Evolutionary conservation across 192 early-diverging fungal genomes (phyloP).

Genomic region (Entomortierella lignicola): DNA sequence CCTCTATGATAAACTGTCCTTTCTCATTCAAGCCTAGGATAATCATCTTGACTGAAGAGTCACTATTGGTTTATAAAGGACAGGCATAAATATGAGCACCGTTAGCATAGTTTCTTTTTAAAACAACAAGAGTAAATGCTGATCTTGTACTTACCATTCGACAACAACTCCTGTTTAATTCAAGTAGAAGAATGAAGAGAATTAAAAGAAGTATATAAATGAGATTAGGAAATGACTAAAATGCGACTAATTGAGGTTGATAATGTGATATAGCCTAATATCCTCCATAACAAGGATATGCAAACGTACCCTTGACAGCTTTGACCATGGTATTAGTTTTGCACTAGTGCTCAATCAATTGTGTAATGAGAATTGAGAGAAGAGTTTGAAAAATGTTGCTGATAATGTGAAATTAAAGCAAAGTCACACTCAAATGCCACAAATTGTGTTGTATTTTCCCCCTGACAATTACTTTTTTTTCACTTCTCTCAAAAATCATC

Average conservation of each 20-base stretch:
- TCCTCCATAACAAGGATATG: neutral
- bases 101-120: no score
- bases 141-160: constrained; percentile 24
- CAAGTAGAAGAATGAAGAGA: no score
- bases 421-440: no score
- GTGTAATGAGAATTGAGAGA: neutral
- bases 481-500: no score
- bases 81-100: constrained; percentile 1
- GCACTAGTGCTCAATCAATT: neutral
- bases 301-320: constrained; percentile 35
- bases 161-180: constrained; percentile 28
- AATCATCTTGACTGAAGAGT: constrained; percentile 81
- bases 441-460: no score
- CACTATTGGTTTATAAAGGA: constrained; percentile 58
- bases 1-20: constrained; percentile 81
- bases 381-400: no score
- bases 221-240: no score
- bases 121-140: no score
- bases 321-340: constrained; percentile 41
- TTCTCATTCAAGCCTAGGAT: constrained; percentile 76
- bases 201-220: no score
- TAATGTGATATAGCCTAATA: neutral
- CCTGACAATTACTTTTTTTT: no score
- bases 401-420: no score
- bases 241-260: neutral